Percentiles rank a stretch among this genome's conserved stretches.
Conservation (phyloP, 106 monocot genomes). For the Ottelia alismoides region DNA sequence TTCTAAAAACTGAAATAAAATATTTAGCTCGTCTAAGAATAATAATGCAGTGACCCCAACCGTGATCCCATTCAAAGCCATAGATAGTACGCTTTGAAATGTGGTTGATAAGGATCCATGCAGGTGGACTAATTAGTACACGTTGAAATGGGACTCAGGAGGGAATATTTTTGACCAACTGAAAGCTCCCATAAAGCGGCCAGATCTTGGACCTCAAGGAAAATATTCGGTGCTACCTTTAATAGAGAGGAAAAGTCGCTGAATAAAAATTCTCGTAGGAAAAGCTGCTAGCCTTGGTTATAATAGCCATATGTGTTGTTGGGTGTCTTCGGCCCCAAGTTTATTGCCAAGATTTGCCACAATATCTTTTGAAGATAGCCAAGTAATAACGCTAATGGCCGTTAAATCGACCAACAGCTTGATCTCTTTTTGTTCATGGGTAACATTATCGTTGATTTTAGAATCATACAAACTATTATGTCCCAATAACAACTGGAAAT, state of each 20-base stretch:
- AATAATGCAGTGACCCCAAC: too few species aligned
- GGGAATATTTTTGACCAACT: conserved; percentile 19
- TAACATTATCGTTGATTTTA: conserved; percentile 4
- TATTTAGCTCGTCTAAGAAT: too few species aligned
- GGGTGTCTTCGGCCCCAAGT: not conserved
- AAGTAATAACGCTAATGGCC: conserved; percentile 27
- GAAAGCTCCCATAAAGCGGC: conserved; percentile 18
- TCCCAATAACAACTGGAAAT: conserved; percentile 22
- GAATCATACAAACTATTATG: not conserved
- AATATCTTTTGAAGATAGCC: conserved; percentile 29
- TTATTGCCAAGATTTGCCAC: conserved; percentile 2
- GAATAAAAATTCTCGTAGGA: conserved; percentile 14
- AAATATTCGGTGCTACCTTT: conserved; percentile 28
- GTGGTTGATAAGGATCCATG: too few species aligned
- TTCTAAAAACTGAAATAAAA: too few species aligned
- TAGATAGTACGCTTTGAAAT: too few species aligned
- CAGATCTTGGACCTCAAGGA: conserved; percentile 18
- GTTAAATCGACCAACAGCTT: conserved; percentile 31
- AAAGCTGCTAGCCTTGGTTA: conserved; percentile 22
- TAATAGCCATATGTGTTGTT: conserved; percentile 28
- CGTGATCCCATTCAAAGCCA: too few species aligned
- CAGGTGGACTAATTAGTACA: conserved; percentile 27
- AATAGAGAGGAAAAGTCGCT: conserved; percentile 21
- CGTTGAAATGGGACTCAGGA: conserved; percentile 36
- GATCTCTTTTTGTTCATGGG: conserved; percentile 7